Evolutionary conservation across 805 yeast genomes (phyloP), one percentile per base, ranked within the genome.

Genomic region (Pichia kluyveri): DNA sequence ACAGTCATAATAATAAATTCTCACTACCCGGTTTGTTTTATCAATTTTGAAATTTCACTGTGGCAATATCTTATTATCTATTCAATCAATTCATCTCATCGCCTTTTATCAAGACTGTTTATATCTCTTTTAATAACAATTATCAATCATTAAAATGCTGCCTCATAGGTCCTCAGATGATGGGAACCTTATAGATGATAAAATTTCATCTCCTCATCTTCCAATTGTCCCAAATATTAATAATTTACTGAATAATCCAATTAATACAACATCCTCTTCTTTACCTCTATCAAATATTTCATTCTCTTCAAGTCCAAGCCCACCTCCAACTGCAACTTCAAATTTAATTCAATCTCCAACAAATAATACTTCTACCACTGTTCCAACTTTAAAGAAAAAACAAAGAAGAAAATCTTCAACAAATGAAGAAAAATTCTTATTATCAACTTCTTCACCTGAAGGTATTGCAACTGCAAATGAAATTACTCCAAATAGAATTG

Each of bases 381-480:
- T 46, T 15, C 18, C 23, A 10, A 30, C 15, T 26, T 15, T 14
- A 37, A 43, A 28, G n/a, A 46, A 42, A 36, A 46, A 48, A 28
- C 14, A 32, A 15, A 45, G 51, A 27, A 50, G 48, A 31, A 42
- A 43, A 8, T 28, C 36, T 11, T 37, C 34, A 9, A 19, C 46
- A 34, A 58, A 58, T 32, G 67, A 62, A 14, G 57, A 60, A 37
- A 60, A 62, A 38, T 50, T 55, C 2, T 48, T 67, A 41, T 66
- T 84, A 42, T 79, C 86, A 6, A 87, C 96, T 0, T 82, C 90
- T 38, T 83, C 93, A 7, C 95, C 96, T 0, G 86, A 82, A 51
- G 96, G 95, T 1, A 76, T 87, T 43, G 90, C 88, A 9, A 93
- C 93, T 9, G 96, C 96, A 4, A 75, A 84, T 42, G 78, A 83